Evolutionary conservation across 306 rosid species (phyloP), one percentile per base, ranked within the genome.

Genomic region (Prunus persica): DNA sequence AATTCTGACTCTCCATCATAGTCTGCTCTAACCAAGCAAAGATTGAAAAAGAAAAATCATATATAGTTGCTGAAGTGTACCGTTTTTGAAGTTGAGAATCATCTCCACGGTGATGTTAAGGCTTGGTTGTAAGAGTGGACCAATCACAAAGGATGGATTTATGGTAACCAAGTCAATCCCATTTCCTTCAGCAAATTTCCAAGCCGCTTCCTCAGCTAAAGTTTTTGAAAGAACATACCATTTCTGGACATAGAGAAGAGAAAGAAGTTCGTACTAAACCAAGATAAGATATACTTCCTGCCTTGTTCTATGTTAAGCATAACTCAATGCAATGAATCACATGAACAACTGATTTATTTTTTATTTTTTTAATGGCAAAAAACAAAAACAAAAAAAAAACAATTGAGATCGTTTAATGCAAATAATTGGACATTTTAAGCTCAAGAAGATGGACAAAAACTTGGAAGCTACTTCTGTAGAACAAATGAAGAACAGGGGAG

Each of bases 101-200:
- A 45, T 8, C 25, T 73, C 43, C 4, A 64, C 11, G 4, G 54
- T 46, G 63, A 15, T 0, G 32, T 63, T 52, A 45, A 73, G 65
- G 41, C 63, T 67, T 52, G 82, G 80, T 66, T 82, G 74, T 47
- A 82, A 69, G 2, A 49, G 52, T 28, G 83, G 83, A 45, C 86
- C 83, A 22, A 78, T 54, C 24, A 38, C 80, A 70, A 15, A 16
- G 1, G 63, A 49, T 10, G 82, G 82, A 45, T 61, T 69, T 5
- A 73, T 60, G 0, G 49, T 10, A 2, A 82, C 64, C 50, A 82
- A 12, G 9, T 82, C 77, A 38, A 78, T 73, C 11, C 76, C 76
- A 25, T 78, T 82, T 18, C 18, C 86, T 52, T 76, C 11, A 11
- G 73, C 74, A 47, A 82, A 82, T 62, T 56, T 74, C 61, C 77